Conservation (phyloP, 257 asterid genomes). For the Pogostemon cablin region DNA sequence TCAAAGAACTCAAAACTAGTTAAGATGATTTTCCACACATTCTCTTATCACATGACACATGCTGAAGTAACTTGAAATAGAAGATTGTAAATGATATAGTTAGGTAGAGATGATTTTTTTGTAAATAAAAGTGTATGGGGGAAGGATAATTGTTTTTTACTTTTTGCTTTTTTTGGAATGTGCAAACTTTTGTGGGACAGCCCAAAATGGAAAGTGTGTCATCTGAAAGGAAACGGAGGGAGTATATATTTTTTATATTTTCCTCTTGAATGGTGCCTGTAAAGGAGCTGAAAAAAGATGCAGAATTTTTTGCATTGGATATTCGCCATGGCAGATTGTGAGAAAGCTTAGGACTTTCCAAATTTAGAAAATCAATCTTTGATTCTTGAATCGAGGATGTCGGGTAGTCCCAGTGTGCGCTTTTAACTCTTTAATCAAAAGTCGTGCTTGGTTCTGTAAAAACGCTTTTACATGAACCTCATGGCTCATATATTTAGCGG, state of each 20-base stretch:
- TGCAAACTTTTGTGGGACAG: background rate
- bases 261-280: background rate
- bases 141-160: too few relatives aligned
- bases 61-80: background rate
- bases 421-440: background rate
- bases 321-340: background rate
- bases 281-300: background rate
- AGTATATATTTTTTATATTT: too few relatives aligned
- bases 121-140: too few relatives aligned
- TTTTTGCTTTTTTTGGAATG: too few relatives aligned
- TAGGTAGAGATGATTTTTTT: too few relatives aligned
- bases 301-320: background rate
- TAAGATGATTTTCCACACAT: background rate
- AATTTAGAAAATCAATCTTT: background rate
- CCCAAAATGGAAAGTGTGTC: background rate
- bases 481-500: slow-evolving; percentile 15
- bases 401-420: background rate
- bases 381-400: background rate
- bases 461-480: background rate
- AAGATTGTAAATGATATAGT: background rate
- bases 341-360: background rate
- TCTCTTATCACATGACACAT: background rate
- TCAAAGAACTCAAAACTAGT: background rate
- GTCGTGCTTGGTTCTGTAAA: background rate
- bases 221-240: too few relatives aligned